phyloP scores from a whole-genome alignment of 2,329 filamentous ascomycete genomes.

The Claviceps humidiphila region DNA sequence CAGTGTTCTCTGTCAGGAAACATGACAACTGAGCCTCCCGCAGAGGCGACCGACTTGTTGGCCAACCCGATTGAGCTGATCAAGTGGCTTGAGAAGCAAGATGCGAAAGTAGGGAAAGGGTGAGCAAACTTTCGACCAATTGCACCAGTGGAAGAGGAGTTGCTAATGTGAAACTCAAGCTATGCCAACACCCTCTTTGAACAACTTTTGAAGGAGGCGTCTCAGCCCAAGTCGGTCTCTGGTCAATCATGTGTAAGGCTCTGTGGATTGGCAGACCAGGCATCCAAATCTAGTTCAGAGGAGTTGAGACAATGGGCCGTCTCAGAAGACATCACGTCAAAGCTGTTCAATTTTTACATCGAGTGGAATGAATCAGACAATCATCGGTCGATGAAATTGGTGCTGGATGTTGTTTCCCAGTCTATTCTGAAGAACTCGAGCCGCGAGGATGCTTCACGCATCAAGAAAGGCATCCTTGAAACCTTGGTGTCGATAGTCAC shows the following conservation, averaged over 20 bases:
- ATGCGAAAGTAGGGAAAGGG: constrained; percentile 20
- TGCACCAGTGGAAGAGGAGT: not conserved
- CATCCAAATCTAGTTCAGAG: constrained; percentile 34
- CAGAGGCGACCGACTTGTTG: constrained; percentile 19
- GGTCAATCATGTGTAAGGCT: constrained; percentile 44
- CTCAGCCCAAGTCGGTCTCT: constrained; percentile 40
- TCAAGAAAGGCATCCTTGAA: constrained; percentile 33
- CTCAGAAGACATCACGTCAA: constrained; percentile 30
- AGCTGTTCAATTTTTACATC: constrained; percentile 48
- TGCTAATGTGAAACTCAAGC: constrained; percentile 8
- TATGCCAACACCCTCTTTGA: constrained; percentile 31
- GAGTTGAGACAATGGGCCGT: constrained; percentile 37
- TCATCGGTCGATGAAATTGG: constrained; percentile 48
- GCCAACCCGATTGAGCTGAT: constrained; percentile 23
- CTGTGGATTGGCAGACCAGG: constrained; percentile 49
- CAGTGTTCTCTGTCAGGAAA: not conserved
- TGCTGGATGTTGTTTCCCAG: constrained; percentile 43
- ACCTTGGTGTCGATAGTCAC: constrained; percentile 46
- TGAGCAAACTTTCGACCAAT: constrained; percentile 15
- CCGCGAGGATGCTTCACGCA: constrained; percentile 19
- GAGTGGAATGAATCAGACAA: constrained; percentile 56
- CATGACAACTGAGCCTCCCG: constrained; percentile 11
- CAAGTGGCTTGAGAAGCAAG: constrained; percentile 31
- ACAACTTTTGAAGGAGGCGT: constrained; percentile 33
- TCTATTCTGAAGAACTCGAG: constrained; percentile 38